These are phyloP conservation scores for Mortierella sp. DNA, from an alignment of 371 early-diverging fungal species.

Conservation along the genomic window DNA sequence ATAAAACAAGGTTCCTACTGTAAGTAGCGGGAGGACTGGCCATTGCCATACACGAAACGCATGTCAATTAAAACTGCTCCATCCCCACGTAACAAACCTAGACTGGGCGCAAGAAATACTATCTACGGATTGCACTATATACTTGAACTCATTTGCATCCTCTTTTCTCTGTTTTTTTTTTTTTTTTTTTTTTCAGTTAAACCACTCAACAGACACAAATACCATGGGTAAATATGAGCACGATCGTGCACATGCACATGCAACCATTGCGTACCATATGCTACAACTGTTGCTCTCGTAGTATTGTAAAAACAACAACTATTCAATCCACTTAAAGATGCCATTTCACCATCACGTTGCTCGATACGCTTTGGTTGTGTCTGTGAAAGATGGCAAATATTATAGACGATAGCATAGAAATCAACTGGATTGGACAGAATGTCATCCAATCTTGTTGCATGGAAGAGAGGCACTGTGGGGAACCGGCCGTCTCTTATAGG, in stretches of 20 bases:
- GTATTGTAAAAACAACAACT: too few species aligned
- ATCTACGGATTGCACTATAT: not conserved
- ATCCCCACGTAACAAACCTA: not conserved
- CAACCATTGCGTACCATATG: not conserved
- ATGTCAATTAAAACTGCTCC: not conserved
- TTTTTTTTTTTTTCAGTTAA: too few species aligned
- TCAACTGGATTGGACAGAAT: not conserved
- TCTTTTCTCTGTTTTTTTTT: not conserved
- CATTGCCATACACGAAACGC: not conserved
- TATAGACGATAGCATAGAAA: not conserved
- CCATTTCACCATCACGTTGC: not conserved
- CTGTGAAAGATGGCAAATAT: not conserved
- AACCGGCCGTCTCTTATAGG: not conserved
- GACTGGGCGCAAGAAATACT: not conserved
- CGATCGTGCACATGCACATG: not conserved
- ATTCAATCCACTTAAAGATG: not conserved
- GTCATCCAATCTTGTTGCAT: not conserved
- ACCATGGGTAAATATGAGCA: constrained; percentile 2
- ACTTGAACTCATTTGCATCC: not conserved
- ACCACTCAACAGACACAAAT: not conserved
- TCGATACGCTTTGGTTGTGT: not conserved
- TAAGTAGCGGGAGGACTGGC: not conserved
- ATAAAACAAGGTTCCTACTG: not conserved
- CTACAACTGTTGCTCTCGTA: too few species aligned
- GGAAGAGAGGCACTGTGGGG: not conserved